Evolutionary conservation across 1,284 basidiomycete genomes (phyloP).

Genomic region (Wallemia hederae): DNA sequence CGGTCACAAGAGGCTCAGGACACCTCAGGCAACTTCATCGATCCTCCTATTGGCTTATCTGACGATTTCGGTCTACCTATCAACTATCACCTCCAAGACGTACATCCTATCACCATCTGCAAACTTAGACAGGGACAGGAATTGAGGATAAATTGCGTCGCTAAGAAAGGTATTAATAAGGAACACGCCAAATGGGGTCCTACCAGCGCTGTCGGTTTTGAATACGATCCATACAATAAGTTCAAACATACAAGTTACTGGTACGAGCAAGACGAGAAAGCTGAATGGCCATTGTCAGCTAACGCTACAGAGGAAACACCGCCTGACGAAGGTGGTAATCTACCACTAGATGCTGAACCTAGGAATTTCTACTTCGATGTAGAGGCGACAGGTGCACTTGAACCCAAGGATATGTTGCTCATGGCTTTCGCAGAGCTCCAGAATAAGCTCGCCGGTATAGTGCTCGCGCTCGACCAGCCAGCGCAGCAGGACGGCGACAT

Average conservation of each 20-base stretch:
- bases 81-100: constrained; percentile 4
- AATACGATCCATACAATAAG: constrained; percentile 96
- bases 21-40: neutral
- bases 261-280: constrained; percentile 52
- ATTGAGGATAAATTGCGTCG: constrained; percentile 56
- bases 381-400: constrained; percentile 60
- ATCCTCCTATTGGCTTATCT: neutral
- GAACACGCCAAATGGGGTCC: constrained; percentile 99
- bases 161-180: constrained; percentile 61
- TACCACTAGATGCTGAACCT: constrained; percentile 55
- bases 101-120: constrained; percentile 37
- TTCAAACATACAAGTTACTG: constrained; percentile 85
- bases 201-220: constrained; percentile 74
- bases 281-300: constrained; percentile 53
- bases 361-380: constrained; percentile 70
- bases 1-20: neutral
- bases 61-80: neutral
- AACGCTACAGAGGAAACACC: constrained; percentile 58
- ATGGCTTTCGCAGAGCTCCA: neutral
- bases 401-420: neutral
- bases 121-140: constrained; percentile 88
- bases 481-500: neutral
- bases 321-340: constrained; percentile 42
- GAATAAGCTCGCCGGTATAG: neutral
- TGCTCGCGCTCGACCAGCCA: neutral